phyloP scores from a whole-genome alignment of 305 asterid genomes.

The Plantago rigida region DNA sequence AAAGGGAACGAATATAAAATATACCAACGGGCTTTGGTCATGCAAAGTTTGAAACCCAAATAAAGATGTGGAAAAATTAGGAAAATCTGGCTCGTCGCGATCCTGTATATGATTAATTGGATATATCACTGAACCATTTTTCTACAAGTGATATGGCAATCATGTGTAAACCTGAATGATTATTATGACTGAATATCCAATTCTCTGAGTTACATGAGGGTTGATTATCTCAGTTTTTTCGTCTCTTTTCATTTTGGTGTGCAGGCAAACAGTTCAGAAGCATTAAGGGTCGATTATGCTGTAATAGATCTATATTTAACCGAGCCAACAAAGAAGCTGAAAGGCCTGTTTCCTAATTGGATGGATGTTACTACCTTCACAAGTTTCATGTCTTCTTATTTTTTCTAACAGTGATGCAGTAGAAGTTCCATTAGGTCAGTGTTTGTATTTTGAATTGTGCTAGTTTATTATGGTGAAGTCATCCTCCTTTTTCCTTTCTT shows the following conservation, averaged over 20 bases:
- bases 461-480: background rate
- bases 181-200: background rate
- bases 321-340: slow-evolving; percentile 50
- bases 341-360: slow-evolving; percentile 81
- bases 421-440: background rate
- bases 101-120: too few species aligned
- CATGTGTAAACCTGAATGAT: background rate
- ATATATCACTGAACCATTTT: too few species aligned
- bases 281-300: slow-evolving; percentile 62
- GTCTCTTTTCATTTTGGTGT: slow-evolving; percentile 7
- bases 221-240: background rate
- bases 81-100: too few species aligned
- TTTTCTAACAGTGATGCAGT: slow-evolving; percentile 29
- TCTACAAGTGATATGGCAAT: too few species aligned
- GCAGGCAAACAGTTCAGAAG: slow-evolving; percentile 61
- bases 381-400: slow-evolving; percentile 67
- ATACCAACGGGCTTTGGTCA: too few species aligned
- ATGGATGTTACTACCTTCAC: slow-evolving; percentile 70
- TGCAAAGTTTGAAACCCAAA: too few species aligned
- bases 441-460: background rate
- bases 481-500: too few species aligned
- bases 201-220: too few species aligned
- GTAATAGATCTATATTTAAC: slow-evolving; percentile 60
- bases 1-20: too few species aligned
- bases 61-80: too few species aligned